These are phyloP conservation scores for Withania somnifera DNA, from an alignment of 305 asterid species.

Conservation along the genomic window DNA sequence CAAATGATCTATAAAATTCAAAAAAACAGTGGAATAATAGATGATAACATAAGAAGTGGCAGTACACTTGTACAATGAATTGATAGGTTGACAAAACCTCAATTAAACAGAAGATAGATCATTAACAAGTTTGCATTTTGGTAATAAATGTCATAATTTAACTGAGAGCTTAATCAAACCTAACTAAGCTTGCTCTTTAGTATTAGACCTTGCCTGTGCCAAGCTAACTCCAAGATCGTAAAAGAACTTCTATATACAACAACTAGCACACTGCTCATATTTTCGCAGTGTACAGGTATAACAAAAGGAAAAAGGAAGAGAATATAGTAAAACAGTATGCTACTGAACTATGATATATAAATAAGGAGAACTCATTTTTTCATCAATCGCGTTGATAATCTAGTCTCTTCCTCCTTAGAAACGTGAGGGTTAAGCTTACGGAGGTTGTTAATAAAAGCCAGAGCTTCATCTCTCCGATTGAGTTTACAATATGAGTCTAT, in stretches of 20 bases:
- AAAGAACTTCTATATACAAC: background rate
- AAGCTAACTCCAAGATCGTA: background rate
- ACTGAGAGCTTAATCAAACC: background rate
- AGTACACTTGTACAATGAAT: too few relatives aligned
- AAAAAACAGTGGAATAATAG: too few relatives aligned
- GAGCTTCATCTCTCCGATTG: slow-evolving; percentile 62
- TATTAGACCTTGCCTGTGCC: too few relatives aligned
- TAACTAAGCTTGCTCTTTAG: too few relatives aligned
- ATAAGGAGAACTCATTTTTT: slow-evolving; percentile 14
- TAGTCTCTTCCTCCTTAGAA: slow-evolving; percentile 55
- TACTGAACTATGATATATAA: background rate
- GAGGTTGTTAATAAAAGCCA: slow-evolving; percentile 45
- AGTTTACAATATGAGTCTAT: slow-evolving; percentile 73
- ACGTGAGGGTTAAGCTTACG: slow-evolving; percentile 52
- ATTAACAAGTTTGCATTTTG: too few relatives aligned
- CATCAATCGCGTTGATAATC: slow-evolving; percentile 47
- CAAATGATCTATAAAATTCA: too few relatives aligned
- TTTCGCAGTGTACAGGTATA: background rate
- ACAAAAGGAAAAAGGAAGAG: background rate
- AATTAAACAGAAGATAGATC: too few relatives aligned
- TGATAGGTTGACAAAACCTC: too few relatives aligned
- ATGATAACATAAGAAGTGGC: too few relatives aligned
- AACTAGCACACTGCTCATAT: background rate
- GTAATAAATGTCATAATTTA: too few relatives aligned
- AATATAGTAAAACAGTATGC: background rate